A percentile compares a stretch with the other conserved stretches of the same genome.
These are phyloP conservation scores for Trametes pubescens DNA, from an alignment of 1,284 basidiomycete species.

Conservation along the genomic window DNA sequence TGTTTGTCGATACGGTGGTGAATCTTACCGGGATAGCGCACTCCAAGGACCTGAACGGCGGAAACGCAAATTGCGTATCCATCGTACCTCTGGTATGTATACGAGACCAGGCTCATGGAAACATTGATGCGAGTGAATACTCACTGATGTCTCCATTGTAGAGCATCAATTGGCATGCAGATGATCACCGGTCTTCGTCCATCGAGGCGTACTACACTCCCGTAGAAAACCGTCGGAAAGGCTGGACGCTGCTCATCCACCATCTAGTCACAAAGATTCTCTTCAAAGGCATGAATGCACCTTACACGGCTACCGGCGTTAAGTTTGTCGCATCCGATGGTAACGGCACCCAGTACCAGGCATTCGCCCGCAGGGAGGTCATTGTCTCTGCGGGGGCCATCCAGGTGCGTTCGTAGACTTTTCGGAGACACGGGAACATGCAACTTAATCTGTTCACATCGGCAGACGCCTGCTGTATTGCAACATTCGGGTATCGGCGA, in stretches of 20 bases:
- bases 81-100: conserved; percentile 60
- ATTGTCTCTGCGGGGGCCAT: conserved; percentile 57
- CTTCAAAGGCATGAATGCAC: conserved; percentile 50
- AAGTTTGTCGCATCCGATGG: conserved; percentile 50
- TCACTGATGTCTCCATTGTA: conserved; percentile 13
- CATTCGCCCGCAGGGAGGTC: conserved; percentile 59
- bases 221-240: conserved; percentile 43
- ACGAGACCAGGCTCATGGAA: conserved; percentile 21
- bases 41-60: conserved; percentile 61
- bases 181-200: conserved; percentile 48
- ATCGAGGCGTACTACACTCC: conserved; percentile 53
- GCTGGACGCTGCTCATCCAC: conserved; percentile 47
- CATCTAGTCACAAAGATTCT: conserved; percentile 61
- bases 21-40: conserved; percentile 56
- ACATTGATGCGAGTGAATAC: background rate
- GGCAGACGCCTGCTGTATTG: conserved; percentile 48
- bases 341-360: conserved; percentile 35
- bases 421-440: background rate
- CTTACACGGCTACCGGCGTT: conserved; percentile 60
- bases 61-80: conserved; percentile 62
- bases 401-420: background rate
- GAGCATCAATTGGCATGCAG: conserved; percentile 44
- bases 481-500: conserved; percentile 57
- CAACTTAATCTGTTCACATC: background rate
- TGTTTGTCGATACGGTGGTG: conserved; percentile 58